Percentiles rank a stretch among this genome's conserved stretches.
Evolutionary conservation across 2,329 filamentous ascomycete genomes (phyloP).

Genomic region (Monilinia vaccinii-corymbosi): DNA sequence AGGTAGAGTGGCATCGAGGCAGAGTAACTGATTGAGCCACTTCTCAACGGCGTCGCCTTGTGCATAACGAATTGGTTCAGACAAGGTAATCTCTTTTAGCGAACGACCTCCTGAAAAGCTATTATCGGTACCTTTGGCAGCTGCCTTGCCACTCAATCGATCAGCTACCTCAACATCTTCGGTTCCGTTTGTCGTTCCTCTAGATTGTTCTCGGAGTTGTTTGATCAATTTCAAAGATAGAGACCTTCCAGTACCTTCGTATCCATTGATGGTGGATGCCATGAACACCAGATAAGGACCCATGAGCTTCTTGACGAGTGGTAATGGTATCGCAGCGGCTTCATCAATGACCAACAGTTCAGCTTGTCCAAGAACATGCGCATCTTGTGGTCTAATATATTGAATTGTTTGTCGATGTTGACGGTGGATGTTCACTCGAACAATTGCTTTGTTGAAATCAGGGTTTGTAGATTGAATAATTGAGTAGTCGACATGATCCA

Average conservation of each 20-base stretch:
- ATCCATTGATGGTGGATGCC: conserved; percentile 98
- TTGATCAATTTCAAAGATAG: conserved; percentile 95
- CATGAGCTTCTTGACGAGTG: conserved; percentile 86
- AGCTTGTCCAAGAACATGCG: conserved; percentile 88
- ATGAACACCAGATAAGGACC: conserved; percentile 97
- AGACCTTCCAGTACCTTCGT: conserved; percentile 92
- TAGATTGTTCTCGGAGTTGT: conserved; percentile 87
- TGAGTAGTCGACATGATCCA: conserved; percentile 93
- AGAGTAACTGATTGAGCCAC: conserved; percentile 91
- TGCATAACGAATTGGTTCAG: conserved; percentile 90
- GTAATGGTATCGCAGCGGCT: conserved; percentile 89
- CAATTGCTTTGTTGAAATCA: conserved; percentile 98
- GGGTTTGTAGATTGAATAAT: conserved; percentile 98
- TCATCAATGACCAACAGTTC: conserved; percentile 96
- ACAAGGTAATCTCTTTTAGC: conserved; percentile 82
- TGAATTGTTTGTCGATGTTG: conserved; percentile 97
- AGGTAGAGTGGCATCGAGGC: conserved; percentile 84
- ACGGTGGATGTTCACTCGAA: conserved; percentile 89
- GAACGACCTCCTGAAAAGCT: conserved; percentile 60
- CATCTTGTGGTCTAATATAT: conserved; percentile 94
- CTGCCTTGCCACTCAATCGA: conserved; percentile 63
- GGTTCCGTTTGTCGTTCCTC: conserved; percentile 46
- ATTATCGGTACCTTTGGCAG: conserved; percentile 51
- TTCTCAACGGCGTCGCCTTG: conserved; percentile 86
- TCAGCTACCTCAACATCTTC: conserved; percentile 63